phyloP scores from a whole-genome alignment of 2,329 filamentous ascomycete species.

The Eutypella sp. region DNA sequence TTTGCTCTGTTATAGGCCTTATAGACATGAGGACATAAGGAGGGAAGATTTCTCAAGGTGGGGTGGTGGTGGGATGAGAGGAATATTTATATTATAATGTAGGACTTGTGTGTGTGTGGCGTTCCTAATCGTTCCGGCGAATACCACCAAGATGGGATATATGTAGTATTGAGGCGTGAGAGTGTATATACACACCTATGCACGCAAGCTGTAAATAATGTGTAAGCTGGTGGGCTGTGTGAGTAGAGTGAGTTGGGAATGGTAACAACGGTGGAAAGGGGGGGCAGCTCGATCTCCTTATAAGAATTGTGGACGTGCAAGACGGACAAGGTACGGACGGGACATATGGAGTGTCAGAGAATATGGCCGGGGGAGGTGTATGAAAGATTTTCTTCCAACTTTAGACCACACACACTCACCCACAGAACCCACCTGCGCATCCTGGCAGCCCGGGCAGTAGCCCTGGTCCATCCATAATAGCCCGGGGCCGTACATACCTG shows the following conservation, averaged over 20 bases:
- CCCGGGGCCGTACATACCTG: background rate
- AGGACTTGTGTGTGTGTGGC: background rate
- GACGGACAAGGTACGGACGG: no score
- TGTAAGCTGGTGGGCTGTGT: background rate
- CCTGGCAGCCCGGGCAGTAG: no score
- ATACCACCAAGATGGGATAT: no score
- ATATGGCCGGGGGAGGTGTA: no score
- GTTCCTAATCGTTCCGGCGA: no score
- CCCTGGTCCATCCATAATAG: no score
- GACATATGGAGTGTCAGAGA: background rate
- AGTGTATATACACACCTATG: no score
- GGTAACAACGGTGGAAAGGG: background rate
- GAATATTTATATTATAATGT: background rate
- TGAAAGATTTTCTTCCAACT: no score
- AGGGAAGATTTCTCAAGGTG: constrained; percentile 3
- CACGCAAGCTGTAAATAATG: background rate
- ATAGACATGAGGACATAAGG: constrained; percentile 20
- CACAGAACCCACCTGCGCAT: no score
- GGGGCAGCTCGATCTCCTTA: background rate
- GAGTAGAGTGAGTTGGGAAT: background rate
- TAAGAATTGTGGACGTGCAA: background rate
- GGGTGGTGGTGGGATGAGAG: constrained; percentile 1
- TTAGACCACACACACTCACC: no score
- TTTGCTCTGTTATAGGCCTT: constrained; percentile 13
- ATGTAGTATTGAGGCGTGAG: no score